Conservation (phyloP, 805 yeast genomes). For the Saturnispora galanensis region DNA sequence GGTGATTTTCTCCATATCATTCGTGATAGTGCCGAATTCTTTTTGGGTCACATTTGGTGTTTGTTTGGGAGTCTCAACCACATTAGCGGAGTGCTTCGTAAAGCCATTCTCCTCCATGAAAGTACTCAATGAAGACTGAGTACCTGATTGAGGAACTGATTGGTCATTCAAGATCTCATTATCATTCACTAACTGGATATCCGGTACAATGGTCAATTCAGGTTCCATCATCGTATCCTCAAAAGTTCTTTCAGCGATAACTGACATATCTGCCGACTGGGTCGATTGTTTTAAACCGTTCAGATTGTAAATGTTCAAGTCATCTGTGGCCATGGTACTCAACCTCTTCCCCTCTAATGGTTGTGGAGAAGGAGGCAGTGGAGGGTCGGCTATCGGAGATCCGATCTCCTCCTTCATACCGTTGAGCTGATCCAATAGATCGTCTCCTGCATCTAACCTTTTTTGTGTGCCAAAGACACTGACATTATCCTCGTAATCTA, state of each 20-base stretch:
- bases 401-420: constrained; percentile 2
- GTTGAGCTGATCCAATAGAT: constrained; percentile 10
- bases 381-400: neutral
- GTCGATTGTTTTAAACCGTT: neutral
- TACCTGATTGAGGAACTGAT: too few species aligned
- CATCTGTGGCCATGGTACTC: constrained; percentile 26
- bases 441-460: constrained; percentile 2
- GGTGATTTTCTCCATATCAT: neutral
- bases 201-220: constrained; percentile 2
- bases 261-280: constrained; percentile 22
- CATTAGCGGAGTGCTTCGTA: constrained; percentile 16
- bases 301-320: constrained; percentile 23
- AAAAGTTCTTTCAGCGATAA: constrained; percentile 27
- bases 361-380: neutral
- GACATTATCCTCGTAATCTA: neutral
- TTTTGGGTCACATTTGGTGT: neutral
- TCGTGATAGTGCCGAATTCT: neutral
- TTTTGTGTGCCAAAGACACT: too few species aligned
- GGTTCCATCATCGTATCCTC: constrained; percentile 14
- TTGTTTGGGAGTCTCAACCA: constrained; percentile 14
- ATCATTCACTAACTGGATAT: constrained; percentile 1
- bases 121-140: too few species aligned
- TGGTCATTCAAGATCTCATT: neutral
- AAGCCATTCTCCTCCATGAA: constrained; percentile 10
- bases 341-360: constrained; percentile 10